A percentile compares a stretch with the other conserved stretches of the same genome.
These are phyloP conservation scores for Podospora bellae-mahoneyi DNA, from an alignment of 495 filamentous ascomycete species.

Conservation along the genomic window DNA sequence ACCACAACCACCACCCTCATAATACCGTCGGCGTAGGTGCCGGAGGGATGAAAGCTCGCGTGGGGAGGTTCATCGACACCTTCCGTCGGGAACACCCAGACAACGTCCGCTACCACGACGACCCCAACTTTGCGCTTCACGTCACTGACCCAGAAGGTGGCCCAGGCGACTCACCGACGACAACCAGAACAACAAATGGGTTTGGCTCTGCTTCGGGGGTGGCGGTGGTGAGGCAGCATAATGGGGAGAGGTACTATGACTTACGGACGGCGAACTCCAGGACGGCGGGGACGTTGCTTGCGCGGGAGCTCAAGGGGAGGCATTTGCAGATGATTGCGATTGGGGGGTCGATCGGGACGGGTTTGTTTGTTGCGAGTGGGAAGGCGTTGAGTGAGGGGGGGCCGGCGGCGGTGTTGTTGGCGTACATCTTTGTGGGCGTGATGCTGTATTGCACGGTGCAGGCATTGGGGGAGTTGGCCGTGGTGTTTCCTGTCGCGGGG, in stretches of 20 bases:
- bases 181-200: neutral
- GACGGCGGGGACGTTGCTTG: constrained; percentile 46
- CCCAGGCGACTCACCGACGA: neutral
- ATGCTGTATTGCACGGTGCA: constrained; percentile 94
- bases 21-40: constrained; percentile 10
- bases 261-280: constrained; percentile 23
- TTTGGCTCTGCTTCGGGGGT: neutral
- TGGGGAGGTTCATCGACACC: constrained; percentile 30
- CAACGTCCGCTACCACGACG: constrained; percentile 1
- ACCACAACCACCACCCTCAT: neutral
- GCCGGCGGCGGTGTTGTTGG: constrained; percentile 79
- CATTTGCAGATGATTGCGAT: constrained; percentile 98
- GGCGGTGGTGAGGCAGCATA: constrained; percentile 13
- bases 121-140: constrained; percentile 11
- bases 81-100: constrained; percentile 30
- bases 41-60: constrained; percentile 11
- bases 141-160: constrained; percentile 7
- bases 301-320: constrained; percentile 72
- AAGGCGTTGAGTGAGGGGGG: constrained; percentile 73
- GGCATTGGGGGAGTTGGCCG: constrained; percentile 88
- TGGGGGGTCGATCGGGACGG: constrained; percentile 91
- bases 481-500: constrained; percentile 86
- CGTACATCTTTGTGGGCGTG: constrained; percentile 74
- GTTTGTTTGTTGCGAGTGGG: constrained; percentile 87
- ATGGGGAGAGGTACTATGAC: constrained; percentile 31